A percentile compares a stretch with the other conserved stretches of the same genome.
Conservation (phyloP, 1,139 yeast genomes). For the Pichia sp. region DNA sequence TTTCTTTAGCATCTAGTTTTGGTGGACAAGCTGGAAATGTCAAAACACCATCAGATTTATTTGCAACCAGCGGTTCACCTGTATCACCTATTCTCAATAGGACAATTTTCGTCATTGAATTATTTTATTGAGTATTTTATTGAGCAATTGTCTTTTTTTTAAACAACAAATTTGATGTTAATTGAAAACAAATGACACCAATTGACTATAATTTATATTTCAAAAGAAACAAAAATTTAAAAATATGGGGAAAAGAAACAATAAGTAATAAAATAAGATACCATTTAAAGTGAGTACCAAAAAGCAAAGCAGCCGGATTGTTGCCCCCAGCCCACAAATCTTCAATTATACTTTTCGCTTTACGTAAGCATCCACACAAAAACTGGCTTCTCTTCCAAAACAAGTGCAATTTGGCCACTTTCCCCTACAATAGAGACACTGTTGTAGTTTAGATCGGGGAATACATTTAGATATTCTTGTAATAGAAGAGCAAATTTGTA, state of each 20-base stretch:
- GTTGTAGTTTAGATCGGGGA: neutral
- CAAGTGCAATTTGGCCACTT: neutral
- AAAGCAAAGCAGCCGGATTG: neutral
- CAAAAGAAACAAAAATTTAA: neutral
- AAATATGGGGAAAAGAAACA: neutral
- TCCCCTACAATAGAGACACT: neutral
- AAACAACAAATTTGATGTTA: neutral
- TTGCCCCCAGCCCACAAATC: neutral
- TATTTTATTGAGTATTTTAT: neutral
- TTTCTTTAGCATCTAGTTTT: conserved; percentile 33
- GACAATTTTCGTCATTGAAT: conserved; percentile 30
- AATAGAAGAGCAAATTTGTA: conserved; percentile 5
- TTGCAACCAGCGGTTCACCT: conserved; percentile 49
- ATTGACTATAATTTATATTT: neutral
- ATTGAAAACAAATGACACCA: neutral
- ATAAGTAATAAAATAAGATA: neutral
- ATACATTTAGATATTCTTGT: conserved; percentile 2
- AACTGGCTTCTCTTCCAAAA: neutral
- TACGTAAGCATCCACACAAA: conserved; percentile 3
- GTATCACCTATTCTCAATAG: conserved; percentile 46
- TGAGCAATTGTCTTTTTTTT: neutral
- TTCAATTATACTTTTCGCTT: neutral
- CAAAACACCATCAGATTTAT: conserved; percentile 48
- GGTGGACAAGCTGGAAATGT: conserved; percentile 56
- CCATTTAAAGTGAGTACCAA: neutral